These are phyloP conservation scores for Tetraselmis striata DNA, from an alignment of 139 green algal species.

Conservation along the genomic window DNA sequence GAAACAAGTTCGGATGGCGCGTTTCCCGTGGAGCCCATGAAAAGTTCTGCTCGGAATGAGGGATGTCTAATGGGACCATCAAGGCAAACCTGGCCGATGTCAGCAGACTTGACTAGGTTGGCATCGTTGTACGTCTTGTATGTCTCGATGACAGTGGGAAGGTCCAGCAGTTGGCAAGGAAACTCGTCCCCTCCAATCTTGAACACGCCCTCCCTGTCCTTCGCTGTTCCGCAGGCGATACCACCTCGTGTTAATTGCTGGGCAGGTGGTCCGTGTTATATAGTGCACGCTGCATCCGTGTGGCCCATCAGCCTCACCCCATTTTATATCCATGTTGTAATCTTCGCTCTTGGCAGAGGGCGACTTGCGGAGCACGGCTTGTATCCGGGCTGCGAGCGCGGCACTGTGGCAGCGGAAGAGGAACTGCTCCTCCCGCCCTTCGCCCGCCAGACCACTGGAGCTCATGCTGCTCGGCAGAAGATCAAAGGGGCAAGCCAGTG, in stretches of 20 bases:
- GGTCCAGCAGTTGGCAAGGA: slow-evolving; percentile 57
- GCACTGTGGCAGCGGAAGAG: not conserved
- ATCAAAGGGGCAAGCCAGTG: too few species aligned
- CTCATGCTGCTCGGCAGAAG: too few species aligned
- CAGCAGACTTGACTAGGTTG: slow-evolving; percentile 83
- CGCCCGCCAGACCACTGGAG: too few species aligned
- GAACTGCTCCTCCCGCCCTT: not conserved
- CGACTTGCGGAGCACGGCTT: not conserved
- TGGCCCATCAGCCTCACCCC: too few species aligned
- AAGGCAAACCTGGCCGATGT: slow-evolving; percentile 71
- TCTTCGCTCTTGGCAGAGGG: not conserved
- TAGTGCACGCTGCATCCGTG: too few species aligned
- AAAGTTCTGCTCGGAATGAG: too few species aligned
- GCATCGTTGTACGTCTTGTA: slow-evolving; percentile 91
- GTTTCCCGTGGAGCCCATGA: too few species aligned
- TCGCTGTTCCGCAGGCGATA: slow-evolving; percentile 22
- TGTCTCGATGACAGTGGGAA: slow-evolving; percentile 78
- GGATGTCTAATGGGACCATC: too few species aligned
- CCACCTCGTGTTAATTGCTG: too few species aligned
- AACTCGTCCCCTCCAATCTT: slow-evolving; percentile 43
- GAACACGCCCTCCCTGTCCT: slow-evolving; percentile 35
- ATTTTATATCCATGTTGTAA: not conserved
- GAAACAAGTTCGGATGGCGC: too few species aligned
- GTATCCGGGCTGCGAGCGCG: not conserved
- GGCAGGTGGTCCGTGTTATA: too few species aligned